Conservation (phyloP, 2,329 filamentous ascomycete genomes). For the Fonsecaea nubica region DNA sequence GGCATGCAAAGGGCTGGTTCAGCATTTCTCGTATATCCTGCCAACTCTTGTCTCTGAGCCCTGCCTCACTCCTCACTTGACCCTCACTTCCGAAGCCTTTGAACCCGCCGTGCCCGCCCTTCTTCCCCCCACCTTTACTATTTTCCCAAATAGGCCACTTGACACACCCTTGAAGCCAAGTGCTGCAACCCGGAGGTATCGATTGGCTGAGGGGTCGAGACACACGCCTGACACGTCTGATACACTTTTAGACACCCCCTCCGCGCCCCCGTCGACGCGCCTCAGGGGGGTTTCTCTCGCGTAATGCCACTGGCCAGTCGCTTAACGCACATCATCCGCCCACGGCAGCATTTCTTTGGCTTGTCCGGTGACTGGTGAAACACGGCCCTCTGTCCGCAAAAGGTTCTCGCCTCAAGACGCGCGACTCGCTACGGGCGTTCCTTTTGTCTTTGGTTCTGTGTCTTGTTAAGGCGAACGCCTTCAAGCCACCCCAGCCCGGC, state of each 20-base stretch:
- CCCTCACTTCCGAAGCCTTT: slow-evolving; percentile 3
- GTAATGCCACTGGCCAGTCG: slow-evolving; percentile 19
- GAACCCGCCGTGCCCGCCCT: not conserved
- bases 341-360: slow-evolving; percentile 19
- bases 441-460: slow-evolving; percentile 7
- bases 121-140: not conserved
- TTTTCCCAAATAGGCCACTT: slow-evolving; percentile 14
- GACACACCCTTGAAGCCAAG: slow-evolving; percentile 16
- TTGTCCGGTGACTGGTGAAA: slow-evolving; percentile 34
- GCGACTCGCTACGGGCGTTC: slow-evolving; percentile 10
- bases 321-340: slow-evolving; percentile 2
- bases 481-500: slow-evolving; percentile 14
- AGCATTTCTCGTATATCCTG: not conserved
- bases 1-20: slow-evolving; percentile 3
- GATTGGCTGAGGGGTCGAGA: slow-evolving; percentile 28
- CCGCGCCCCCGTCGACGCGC: slow-evolving; percentile 27
- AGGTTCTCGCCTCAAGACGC: slow-evolving; percentile 28
- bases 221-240: slow-evolving; percentile 37
- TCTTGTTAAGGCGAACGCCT: slow-evolving; percentile 8
- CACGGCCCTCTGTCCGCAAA: slow-evolving; percentile 11
- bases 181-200: slow-evolving; percentile 6
- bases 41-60: not conserved
- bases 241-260: slow-evolving; percentile 27
- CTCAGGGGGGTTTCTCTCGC: slow-evolving; percentile 30
- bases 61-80: not conserved